Evolutionary conservation across 176 grass and related monocot genomes (phyloP), one percentile per base, ranked within the genome.

Genomic region (Cocos nucifera): DNA sequence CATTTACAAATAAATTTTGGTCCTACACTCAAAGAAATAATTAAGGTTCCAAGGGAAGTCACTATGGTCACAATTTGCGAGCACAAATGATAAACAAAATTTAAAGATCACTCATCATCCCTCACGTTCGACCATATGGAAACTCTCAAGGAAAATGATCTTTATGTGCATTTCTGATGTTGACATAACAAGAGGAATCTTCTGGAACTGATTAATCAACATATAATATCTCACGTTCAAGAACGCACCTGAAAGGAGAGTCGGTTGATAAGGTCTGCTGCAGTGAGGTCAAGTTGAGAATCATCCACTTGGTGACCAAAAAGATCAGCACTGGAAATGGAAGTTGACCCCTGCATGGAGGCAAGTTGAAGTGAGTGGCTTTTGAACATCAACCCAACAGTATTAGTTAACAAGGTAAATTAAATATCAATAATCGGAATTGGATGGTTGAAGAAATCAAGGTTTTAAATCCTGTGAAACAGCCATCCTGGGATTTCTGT

Each of bases 251-350:
- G 87, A 78, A 90, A 90, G 56, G 87, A 90, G 75, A 90, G 76
- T 66, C 69, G 80, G 57, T 92, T 92, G 65, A 87, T 81, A 62
- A 92, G 77, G 51, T 92, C 88, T 4, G 79, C 61, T 69, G 88
- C 88, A 51, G 79, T 83, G 22, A 87, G 16, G 49, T 92, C 88
- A 53, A 92, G 53, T 29, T 67, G 25, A 69, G 88, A 75, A 64
- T 84, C 50, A 54, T 56, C 49, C 4, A 19, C 24, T 28, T 77
- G 53, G 4, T 75, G 61, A 17, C 88, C 88, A 75, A 92, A 92
- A 50, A 92, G 77, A 69, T 92, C 88, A 17, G 88, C 73, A 2
- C 88, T 92, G 17, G 88, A 92, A 51, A 92, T 92, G 58, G 88
- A 87, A 35, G 80, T 80, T 68, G 83, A 87, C 35, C 83, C 88